Evolutionary conservation across 192 early-diverging fungal species (phyloP).

Genomic region (Geosiphon pyriformis): DNA sequence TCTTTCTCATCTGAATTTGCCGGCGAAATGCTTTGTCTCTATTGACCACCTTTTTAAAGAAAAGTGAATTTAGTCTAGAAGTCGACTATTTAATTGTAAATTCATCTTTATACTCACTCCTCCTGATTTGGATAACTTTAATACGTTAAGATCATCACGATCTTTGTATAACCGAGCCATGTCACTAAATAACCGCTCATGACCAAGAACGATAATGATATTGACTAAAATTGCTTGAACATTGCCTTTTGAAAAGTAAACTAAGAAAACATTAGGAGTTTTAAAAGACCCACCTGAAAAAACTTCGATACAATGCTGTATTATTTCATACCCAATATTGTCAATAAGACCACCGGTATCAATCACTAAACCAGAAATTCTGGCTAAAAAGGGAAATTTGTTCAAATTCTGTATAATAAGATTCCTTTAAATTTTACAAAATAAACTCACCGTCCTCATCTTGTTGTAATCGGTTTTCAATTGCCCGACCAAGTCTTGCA

Average conservation of each 20-base stretch:
- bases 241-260: no score
- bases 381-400: slow-evolving; percentile 33
- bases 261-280: background rate
- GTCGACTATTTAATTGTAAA: background rate
- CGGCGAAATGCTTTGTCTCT: slow-evolving; percentile 68
- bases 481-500: slow-evolving; percentile 52
- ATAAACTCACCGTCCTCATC: slow-evolving; percentile 50
- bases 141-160: slow-evolving; percentile 48
- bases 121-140: slow-evolving; percentile 90
- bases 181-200: slow-evolving; percentile 89
- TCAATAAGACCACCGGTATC: slow-evolving; percentile 85
- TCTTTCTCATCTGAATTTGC: slow-evolving; percentile 64
- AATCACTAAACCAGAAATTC: slow-evolving; percentile 73
- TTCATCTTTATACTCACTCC: slow-evolving; percentile 57
- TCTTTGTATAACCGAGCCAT: slow-evolving; percentile 56
- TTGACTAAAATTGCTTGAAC: no score
- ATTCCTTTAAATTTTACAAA: background rate
- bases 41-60: slow-evolving; percentile 66
- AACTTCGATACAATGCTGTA: slow-evolving; percentile 64
- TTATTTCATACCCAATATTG: slow-evolving; percentile 62
- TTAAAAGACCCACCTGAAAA: slow-evolving; percentile 53
- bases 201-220: slow-evolving; percentile 83
- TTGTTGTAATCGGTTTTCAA: slow-evolving; percentile 55
- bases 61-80: background rate
- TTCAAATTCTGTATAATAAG: background rate